phyloP scores from a whole-genome alignment of 1,139 yeast species.

The Scheffersomyces lignicola region DNA sequence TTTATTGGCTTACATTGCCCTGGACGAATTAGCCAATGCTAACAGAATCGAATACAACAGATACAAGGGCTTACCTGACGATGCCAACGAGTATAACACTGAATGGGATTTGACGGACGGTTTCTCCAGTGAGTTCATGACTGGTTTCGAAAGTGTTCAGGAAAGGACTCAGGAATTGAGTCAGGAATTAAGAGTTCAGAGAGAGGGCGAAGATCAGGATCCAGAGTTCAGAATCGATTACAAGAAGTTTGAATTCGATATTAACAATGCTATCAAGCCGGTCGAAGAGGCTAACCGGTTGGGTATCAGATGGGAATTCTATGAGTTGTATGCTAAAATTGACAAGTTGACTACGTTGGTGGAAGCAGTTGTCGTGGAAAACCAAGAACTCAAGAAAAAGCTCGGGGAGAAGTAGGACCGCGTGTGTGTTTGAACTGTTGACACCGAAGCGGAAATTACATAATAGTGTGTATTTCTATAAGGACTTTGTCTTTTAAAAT shows the following conservation, averaged over 20 bases:
- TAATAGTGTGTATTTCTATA: not conserved
- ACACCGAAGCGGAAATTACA: too few species aligned
- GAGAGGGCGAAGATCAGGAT: conserved; percentile 68
- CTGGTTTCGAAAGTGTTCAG: conserved; percentile 41
- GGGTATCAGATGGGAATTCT: conserved; percentile 70
- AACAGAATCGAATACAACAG: conserved; percentile 73
- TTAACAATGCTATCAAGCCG: conserved; percentile 55
- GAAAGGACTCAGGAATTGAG: conserved; percentile 37
- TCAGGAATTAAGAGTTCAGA: conserved; percentile 49
- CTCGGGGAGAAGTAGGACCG: conserved; percentile 9
- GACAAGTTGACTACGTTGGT: conserved; percentile 46
- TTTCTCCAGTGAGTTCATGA: conserved; percentile 41
- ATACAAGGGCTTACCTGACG: conserved; percentile 64
- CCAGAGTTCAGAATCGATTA: conserved; percentile 62
- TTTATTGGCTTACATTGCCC: conserved; percentile 56
- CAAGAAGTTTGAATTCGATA: conserved; percentile 46
- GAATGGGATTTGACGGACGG: conserved; percentile 89
- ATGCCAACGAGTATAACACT: conserved; percentile 74
- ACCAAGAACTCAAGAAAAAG: conserved; percentile 29
- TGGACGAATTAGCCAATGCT: conserved; percentile 65
- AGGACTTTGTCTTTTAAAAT: not conserved
- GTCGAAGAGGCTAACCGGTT: conserved; percentile 51
- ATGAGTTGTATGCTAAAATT: conserved; percentile 51
- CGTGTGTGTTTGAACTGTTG: too few species aligned
- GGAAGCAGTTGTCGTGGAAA: conserved; percentile 43